Conservation (phyloP, 495 filamentous ascomycete genomes). For the Penicillium paradoxum region DNA sequence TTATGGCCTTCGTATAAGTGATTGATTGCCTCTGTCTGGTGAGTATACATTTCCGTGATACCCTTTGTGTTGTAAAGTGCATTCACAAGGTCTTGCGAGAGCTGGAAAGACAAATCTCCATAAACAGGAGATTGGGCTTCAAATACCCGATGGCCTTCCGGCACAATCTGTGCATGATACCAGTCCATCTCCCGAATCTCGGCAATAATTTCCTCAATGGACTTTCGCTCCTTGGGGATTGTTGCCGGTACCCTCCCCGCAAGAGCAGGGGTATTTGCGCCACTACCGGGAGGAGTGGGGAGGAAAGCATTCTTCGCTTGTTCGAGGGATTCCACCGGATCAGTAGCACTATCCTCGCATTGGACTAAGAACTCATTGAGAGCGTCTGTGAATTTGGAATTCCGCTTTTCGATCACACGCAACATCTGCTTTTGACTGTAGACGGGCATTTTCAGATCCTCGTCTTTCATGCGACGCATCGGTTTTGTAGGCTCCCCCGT, state of each 20-base stretch:
- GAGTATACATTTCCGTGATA: conserved; percentile 85
- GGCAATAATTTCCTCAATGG: conserved; percentile 76
- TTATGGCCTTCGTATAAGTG: conserved; percentile 74
- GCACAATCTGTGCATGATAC: conserved; percentile 91
- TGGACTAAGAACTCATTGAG: conserved; percentile 71
- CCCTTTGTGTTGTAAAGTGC: conserved; percentile 84
- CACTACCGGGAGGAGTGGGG: conserved; percentile 47
- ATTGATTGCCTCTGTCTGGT: conserved; percentile 95
- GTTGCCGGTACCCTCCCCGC: conserved; percentile 45
- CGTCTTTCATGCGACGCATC: conserved; percentile 58
- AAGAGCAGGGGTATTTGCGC: conserved; percentile 42
- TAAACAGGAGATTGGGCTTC: conserved; percentile 79
- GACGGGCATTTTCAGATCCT: conserved; percentile 89
- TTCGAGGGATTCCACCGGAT: conserved; percentile 64
- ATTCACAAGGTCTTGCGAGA: conserved; percentile 90
- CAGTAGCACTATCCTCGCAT: conserved; percentile 58
- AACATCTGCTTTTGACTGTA: conserved; percentile 91
- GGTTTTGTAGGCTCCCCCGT: conserved; percentile 67
- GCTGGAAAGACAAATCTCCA: conserved; percentile 76
- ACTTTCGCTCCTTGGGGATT: conserved; percentile 80
- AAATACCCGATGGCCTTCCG: conserved; percentile 89
- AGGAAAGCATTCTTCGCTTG: conserved; percentile 39
- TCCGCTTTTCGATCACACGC: conserved; percentile 84
- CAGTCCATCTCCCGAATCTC: conserved; percentile 79
- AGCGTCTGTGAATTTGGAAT: conserved; percentile 75